Evolutionary conservation across 352 stramenopile species (phyloP), one percentile per base, ranked within the genome.

Genomic region (Phytopythium aichiense): DNA sequence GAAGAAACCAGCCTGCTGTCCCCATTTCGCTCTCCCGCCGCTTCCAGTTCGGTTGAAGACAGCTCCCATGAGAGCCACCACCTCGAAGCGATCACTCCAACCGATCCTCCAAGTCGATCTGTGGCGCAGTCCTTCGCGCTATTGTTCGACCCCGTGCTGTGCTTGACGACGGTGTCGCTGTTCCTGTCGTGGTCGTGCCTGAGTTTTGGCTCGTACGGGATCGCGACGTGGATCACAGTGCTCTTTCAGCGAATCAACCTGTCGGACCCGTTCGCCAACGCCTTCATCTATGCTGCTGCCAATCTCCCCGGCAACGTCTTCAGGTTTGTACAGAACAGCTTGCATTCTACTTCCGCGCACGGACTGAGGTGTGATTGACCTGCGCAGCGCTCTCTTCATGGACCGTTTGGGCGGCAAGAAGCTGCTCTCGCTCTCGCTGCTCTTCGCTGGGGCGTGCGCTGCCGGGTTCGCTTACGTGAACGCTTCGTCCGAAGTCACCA

Each of bases 171-270:
- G 25, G 42, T 90, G 6, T 81, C 80, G 50, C 56, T 92, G 54
- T 54, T 90, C 13, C 45, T 84, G 53, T 88, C 80, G 53, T 89
- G 80, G 72, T 89, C 88, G 50, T 92, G 81, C 54, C 74, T 91
- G 51, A 92, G 81, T 45, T 91, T 91, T 43, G 79, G 89, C 13
- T 96, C 85, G 31, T 98, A 98, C 63, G 91, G 91, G 6, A 79
- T 98, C 20, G 79, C 89, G 8, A 97, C 91, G 58, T 98, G 93
- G 93, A 98, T 98, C 67, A 97, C 95, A 8, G 88, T 88, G 56
- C 66, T 98, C 2, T 98, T 98, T 73, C 88, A 94, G 59, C 76
- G 76, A n/a, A 89, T 98, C 55, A 66, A 94, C 11, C 73, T 97
- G 8, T 85, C 93, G 55, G 70, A 97, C 60, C 81, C 84, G 18